Conservation (phyloP, 805 yeast genomes). For the Jamesozyma lodderae region DNA sequence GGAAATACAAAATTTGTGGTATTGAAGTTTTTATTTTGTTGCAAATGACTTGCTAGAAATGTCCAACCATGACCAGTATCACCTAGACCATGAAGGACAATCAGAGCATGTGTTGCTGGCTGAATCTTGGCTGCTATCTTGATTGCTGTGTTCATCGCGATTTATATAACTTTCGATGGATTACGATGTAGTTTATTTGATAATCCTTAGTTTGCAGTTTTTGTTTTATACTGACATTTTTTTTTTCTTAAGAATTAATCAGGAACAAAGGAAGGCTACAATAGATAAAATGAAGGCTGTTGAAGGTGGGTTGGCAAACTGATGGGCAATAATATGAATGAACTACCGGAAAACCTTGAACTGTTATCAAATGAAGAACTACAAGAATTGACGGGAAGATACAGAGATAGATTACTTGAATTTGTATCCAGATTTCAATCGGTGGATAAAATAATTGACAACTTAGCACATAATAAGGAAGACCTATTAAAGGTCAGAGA, state of each 20-base stretch:
- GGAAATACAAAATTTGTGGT: conserved; percentile 78
- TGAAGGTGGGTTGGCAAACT: neutral
- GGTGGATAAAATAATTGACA: conserved; percentile 8
- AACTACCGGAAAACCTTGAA: conserved; percentile 16
- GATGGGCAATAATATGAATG: neutral
- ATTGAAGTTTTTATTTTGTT: conserved; percentile 36
- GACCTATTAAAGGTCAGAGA: conserved; percentile 16
- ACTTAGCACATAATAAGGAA: conserved; percentile 7
- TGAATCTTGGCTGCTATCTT: conserved; percentile 26
- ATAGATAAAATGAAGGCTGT: neutral
- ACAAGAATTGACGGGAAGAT: conserved; percentile 12
- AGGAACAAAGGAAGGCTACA: neutral
- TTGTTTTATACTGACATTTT: too few species aligned
- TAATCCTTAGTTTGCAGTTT: too few species aligned
- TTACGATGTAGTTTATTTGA: too few species aligned
- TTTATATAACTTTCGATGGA: too few species aligned
- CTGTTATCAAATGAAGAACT: conserved; percentile 21
- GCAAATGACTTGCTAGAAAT: conserved; percentile 61
- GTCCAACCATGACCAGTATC: conserved; percentile 88
- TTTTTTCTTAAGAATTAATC: neutral
- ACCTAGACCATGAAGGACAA: conserved; percentile 84
- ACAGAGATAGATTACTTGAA: conserved; percentile 12
- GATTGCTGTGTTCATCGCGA: too few species aligned
- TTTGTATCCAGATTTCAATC: conserved; percentile 21
- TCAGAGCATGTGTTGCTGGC: conserved; percentile 53